A percentile compares a stretch with the other conserved stretches of the same genome.
These are phyloP conservation scores for Dalbergia cochinchinensis DNA, from an alignment of 306 rosid genomes.

Conservation along the genomic window DNA sequence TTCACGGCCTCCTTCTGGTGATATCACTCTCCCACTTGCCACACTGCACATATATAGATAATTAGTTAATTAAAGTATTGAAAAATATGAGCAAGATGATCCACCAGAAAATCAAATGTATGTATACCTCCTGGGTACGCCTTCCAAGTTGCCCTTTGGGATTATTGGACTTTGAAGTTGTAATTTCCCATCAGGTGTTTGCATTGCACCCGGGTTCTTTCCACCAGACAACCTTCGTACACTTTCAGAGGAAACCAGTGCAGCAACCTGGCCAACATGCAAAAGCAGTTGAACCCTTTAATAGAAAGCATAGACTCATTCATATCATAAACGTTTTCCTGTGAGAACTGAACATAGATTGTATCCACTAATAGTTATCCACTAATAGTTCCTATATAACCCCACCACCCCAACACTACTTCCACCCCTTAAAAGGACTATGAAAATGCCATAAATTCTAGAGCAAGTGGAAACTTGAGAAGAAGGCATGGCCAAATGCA, in stretches of 20 bases:
- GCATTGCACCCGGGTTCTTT: slow-evolving; percentile 21
- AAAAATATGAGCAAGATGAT: slow-evolving; percentile 1
- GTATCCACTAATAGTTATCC: too few relatives aligned
- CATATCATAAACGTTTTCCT: background rate
- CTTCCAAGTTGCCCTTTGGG: slow-evolving; percentile 20
- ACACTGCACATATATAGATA: slow-evolving; percentile 8
- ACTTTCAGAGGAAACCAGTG: slow-evolving; percentile 16
- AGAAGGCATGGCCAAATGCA: too few relatives aligned
- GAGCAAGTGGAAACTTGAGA: too few relatives aligned
- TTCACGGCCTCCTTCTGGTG: slow-evolving; percentile 36
- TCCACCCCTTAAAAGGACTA: too few relatives aligned
- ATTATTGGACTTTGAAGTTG: background rate
- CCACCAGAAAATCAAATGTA: background rate
- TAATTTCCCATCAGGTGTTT: slow-evolving; percentile 16
- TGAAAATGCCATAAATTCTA: too few relatives aligned
- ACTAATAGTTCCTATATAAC: background rate
- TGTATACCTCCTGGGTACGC: slow-evolving; percentile 41
- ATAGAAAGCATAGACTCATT: slow-evolving; percentile 20
- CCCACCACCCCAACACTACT: too few relatives aligned
- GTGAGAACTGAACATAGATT: background rate
- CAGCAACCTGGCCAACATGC: slow-evolving; percentile 35
- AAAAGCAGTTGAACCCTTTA: slow-evolving; percentile 19
- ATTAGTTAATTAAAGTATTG: slow-evolving; percentile 2
- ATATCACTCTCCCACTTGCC: slow-evolving; percentile 27
- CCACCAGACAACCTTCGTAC: slow-evolving; percentile 15